Base-by-base conservation (phyloP, 495 filamentous ascomycete species). In the Penicillium tannophilum region DNA sequence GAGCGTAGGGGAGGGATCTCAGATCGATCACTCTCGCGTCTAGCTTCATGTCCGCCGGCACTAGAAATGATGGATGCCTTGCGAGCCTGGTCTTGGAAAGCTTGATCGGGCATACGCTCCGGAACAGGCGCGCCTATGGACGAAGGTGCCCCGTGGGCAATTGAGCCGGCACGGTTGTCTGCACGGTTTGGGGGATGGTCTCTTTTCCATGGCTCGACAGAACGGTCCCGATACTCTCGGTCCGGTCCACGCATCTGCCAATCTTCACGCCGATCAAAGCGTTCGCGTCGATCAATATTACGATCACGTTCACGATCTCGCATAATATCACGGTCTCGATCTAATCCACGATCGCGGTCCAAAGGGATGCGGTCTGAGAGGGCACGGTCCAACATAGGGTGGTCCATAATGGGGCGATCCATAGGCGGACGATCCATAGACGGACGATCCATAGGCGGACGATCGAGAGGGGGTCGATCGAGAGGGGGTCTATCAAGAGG, bases 171-270 rank as follows among this genome's bases (percentile, higher is more conserved):
- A 31, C 80, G 74, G 52, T 65, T 77, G 23, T 78, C 77, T 44
- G 73, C 61, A 30, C 79, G 76, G 56, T 66, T 76, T 6, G 74
- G 72, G 12, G 76, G 72, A 20, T 59, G 73, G 19, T 83, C 80
- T 54, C 83, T 78, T 63, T 81, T 85, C 69, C 81, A 78, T 24
- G 69, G 63, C 51, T 88, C 85, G 20, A 76, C 72, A 14, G 88
- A 86, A 41, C 86, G 81, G 45, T 90, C 88, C 39, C 82, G 79
- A 41, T 82, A 78, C 17, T 86, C 78, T 36, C 77, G 76, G 52
- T 78, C 79, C 9, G 66, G 59, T 23, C 77, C 72, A 45, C 70
- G 63, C 23, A 20, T 33, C 7, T 80, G 78, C 51, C 72, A 60
- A 6, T 80, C 77, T 30, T 81, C 79, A 42, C 78, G 74, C 31